Conservation (phyloP, 2,329 filamentous ascomycete species). For the Colletotrichum lentis region DNA sequence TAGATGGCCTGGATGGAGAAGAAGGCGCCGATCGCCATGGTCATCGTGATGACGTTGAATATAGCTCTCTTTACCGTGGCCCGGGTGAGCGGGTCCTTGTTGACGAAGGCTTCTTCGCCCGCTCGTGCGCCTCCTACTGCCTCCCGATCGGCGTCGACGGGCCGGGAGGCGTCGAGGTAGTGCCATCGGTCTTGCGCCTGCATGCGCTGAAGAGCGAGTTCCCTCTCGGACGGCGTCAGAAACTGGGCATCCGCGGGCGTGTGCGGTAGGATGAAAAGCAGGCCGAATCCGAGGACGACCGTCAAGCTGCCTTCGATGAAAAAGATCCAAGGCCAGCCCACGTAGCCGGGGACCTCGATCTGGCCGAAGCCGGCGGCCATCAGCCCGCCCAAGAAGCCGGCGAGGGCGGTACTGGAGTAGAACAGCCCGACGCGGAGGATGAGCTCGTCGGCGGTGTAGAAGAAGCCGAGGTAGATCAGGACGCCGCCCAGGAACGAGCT, state of each 20-base stretch:
- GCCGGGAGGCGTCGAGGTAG: background rate
- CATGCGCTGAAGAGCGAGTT: slow-evolving; percentile 22
- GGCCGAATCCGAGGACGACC: slow-evolving; percentile 14
- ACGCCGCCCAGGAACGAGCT: slow-evolving; percentile 42
- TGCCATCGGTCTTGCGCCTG: slow-evolving; percentile 23
- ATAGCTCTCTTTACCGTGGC: slow-evolving; percentile 33
- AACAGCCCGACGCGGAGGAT: slow-evolving; percentile 41
- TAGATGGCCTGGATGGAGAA: slow-evolving; percentile 40
- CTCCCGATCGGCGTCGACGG: background rate
- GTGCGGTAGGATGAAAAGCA: slow-evolving; percentile 23
- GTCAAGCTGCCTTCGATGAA: slow-evolving; percentile 37
- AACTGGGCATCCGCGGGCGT: slow-evolving; percentile 34
- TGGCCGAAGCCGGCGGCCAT: slow-evolving; percentile 31
- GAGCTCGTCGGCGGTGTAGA: slow-evolving; percentile 41
- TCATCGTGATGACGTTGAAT: slow-evolving; percentile 38
- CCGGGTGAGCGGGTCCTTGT: slow-evolving; percentile 18
- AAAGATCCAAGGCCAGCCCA: slow-evolving; percentile 39
- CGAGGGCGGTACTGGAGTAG: slow-evolving; percentile 39
- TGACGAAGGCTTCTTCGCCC: background rate
- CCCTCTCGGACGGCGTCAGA: slow-evolving; percentile 9
- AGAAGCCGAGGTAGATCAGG: slow-evolving; percentile 42
- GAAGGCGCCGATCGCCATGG: slow-evolving; percentile 41
- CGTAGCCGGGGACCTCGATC: slow-evolving; percentile 17
- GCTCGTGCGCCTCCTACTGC: no score
- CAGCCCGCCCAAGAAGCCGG: slow-evolving; percentile 35